Evolutionary conservation across 1,284 basidiomycete genomes (phyloP), one percentile per base, ranked within the genome.

Genomic region (Xanthoconium separans): DNA sequence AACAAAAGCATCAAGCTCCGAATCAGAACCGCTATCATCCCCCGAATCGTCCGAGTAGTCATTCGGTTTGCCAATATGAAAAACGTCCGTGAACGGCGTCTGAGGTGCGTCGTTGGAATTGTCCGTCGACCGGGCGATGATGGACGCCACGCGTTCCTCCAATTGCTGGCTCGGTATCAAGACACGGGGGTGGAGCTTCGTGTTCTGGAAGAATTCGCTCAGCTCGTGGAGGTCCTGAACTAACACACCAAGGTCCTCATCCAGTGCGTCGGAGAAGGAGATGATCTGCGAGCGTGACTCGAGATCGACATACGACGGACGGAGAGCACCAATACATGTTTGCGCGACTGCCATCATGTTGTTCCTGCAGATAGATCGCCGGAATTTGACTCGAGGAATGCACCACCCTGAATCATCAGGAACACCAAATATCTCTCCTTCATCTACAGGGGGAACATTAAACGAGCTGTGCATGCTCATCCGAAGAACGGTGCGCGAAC

Each of bases 161-260:
- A 90, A 70, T 57, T 83, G 81, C 49, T 83, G 77, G 55, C 79
- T 82, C 3, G 82, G 82, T 47, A 73, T 55, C 53, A 71, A 43
- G 22, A 68, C 73, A 60, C 37, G 75, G 11, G 62, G 59, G 1
- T 53, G 58, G 2, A 58, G 60, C 6, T 63, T 61, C 42, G 68
- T 62, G 49, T 86, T 84, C 65, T 90, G 89, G 77, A 95, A 95
- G 77, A 91, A 95, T 57, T 85, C 86, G 57, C 86, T 91, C 43
- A 97, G 77, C 56, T 91, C 89, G 65, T 95, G 90, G 42, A 96
- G 77, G 57, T 93, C 90, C 61, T 88, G 91, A 30, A 95, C 91
- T 27, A 95, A 76, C 56, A 91, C 89, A 6, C 90, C 88, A n/a
- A 96, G 77, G 60, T 91, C 85, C 49, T 85, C 84, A 37, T 84